phyloP scores from a whole-genome alignment of 2,329 filamentous ascomycete species.

The Botrytis tulipae region DNA sequence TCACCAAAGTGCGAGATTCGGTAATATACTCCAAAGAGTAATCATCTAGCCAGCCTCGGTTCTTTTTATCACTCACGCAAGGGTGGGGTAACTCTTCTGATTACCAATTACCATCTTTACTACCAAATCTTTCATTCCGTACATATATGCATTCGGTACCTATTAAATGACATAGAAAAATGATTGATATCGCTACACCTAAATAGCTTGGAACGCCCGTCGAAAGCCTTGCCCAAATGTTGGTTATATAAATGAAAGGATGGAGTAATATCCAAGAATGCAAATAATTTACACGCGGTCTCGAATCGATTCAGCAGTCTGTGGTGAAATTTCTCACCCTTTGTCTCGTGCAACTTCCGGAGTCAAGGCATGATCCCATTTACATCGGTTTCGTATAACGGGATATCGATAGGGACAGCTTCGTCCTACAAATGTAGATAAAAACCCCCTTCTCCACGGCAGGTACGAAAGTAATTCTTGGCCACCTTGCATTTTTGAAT shows the following conservation, averaged over 20 bases:
- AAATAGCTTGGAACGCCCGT: neutral
- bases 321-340: neutral
- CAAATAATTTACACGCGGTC: neutral
- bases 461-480: neutral
- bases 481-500: neutral
- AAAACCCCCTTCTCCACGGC: neutral
- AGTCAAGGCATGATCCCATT: neutral
- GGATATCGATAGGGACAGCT: neutral
- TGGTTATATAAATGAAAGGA: neutral
- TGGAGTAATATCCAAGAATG: neutral
- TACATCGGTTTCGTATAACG: neutral
- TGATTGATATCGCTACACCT: neutral
- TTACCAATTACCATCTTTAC: neutral
- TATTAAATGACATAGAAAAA: neutral
- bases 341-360: neutral
- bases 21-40: neutral
- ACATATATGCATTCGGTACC: neutral
- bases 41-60: neutral
- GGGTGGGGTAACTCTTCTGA: neutral
- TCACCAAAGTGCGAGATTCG: neutral
- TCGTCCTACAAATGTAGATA: conserved; percentile 9
- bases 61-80: neutral
- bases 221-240: neutral
- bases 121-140: neutral
- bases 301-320: neutral